A percentile compares a stretch with the other conserved stretches of the same genome.
Evolutionary conservation across 73 alveolate species (phyloP).

Genomic region (Breviolum minutum): DNA sequence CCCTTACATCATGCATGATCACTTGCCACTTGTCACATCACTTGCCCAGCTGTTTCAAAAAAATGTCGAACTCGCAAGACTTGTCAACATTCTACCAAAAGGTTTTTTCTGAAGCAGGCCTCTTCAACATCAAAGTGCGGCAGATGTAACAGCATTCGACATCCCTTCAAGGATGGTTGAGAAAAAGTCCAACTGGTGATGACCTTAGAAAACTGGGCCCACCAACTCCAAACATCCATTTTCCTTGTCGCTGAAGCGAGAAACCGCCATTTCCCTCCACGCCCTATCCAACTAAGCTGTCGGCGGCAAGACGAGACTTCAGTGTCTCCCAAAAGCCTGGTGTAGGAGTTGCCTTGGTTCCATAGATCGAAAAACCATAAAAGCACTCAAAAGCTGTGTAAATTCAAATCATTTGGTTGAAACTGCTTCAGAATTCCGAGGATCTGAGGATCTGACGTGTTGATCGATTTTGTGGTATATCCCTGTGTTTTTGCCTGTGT

Average conservation of each 20-base stretch:
- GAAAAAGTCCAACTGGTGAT: conserved; percentile 58
- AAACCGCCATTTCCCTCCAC: background rate
- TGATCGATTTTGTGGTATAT: background rate
- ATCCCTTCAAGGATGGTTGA: conserved; percentile 30
- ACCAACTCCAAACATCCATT: background rate
- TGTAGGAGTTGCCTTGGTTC: background rate
- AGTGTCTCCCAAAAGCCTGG: conserved; percentile 57
- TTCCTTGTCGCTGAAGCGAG: background rate
- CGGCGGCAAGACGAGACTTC: conserved; percentile 35
- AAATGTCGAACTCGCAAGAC: too few relatives aligned
- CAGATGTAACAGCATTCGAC: conserved; percentile 36
- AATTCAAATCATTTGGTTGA: too few relatives aligned
- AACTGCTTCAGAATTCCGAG: background rate
- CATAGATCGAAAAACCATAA: background rate
- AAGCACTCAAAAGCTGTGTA: too few relatives aligned
- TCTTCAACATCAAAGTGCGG: conserved; percentile 75
- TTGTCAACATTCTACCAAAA: too few relatives aligned
- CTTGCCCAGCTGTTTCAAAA: too few relatives aligned
- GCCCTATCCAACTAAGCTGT: background rate
- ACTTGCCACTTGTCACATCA: too few relatives aligned
- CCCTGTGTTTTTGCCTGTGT: background rate
- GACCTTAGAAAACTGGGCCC: background rate
- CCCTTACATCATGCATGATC: background rate
- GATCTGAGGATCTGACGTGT: background rate
- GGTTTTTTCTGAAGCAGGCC: background rate